A percentile compares a stretch with the other conserved stretches of the same genome.
These are phyloP conservation scores for Fusarium virguliforme DNA, from an alignment of 2,329 filamentous ascomycete genomes.

Conservation along the genomic window DNA sequence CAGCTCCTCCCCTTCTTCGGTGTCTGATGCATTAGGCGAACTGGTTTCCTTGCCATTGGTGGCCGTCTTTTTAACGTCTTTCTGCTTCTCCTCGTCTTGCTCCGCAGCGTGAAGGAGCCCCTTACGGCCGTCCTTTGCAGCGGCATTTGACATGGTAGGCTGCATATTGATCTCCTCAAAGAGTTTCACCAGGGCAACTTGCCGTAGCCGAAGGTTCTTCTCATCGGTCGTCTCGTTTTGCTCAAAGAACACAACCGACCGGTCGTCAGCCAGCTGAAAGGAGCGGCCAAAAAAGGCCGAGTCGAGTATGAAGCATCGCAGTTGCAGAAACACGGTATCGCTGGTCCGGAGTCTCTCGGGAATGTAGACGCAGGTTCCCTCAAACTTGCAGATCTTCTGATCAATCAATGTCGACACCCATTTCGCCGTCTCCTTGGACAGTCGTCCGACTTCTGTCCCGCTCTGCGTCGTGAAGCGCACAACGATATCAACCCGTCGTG, in stretches of 20 bases:
- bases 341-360: conserved; percentile 89
- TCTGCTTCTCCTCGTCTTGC: conserved; percentile 83
- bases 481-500: conserved; percentile 84
- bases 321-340: conserved; percentile 93
- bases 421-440: conserved; percentile 88
- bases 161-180: conserved; percentile 91
- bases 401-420: conserved; percentile 96
- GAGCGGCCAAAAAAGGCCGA: conserved; percentile 78
- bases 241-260: conserved; percentile 82
- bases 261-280: conserved; percentile 78
- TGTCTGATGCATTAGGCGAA: conserved; percentile 74
- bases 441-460: conserved; percentile 87
- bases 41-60: conserved; percentile 53
- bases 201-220: conserved; percentile 84
- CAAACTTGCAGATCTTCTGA: conserved; percentile 89
- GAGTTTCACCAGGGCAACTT: conserved; percentile 89
- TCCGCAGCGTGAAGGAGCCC: conserved; percentile 90
- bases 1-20: conserved; percentile 89
- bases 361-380: conserved; percentile 89
- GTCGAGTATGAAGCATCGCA: conserved; percentile 82
- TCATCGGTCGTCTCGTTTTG: conserved; percentile 90
- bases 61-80: conserved; percentile 62
- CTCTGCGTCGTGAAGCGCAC: conserved; percentile 88
- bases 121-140: conserved; percentile 85
- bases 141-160: conserved; percentile 82